Conservation (phyloP, 2,329 filamentous ascomycete genomes). For the Fusarium torreyae region DNA sequence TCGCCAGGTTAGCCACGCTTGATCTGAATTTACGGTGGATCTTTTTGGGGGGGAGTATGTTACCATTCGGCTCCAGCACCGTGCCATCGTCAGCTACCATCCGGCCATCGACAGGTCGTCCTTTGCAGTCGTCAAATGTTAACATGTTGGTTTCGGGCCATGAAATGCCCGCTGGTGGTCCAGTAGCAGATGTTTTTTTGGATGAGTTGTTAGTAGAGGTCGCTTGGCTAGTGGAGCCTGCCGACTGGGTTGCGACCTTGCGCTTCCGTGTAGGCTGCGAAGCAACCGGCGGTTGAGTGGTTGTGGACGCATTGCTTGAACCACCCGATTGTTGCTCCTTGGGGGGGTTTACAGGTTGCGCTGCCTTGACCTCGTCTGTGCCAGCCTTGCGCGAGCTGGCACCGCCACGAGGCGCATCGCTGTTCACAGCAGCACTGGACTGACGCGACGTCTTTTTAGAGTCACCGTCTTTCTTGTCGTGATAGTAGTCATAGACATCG, state of each 20-base stretch:
- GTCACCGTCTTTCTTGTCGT: conserved; percentile 69
- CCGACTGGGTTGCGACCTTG: conserved; percentile 73
- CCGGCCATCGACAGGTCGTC: conserved; percentile 79
- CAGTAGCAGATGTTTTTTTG: conserved; percentile 46
- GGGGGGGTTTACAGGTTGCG: conserved; percentile 54
- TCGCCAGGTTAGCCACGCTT: conserved; percentile 54
- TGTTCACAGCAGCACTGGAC: conserved; percentile 57
- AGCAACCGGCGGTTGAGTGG: conserved; percentile 67
- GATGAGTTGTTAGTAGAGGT: conserved; percentile 44
- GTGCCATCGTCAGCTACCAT: conserved; percentile 94
- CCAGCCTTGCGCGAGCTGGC: conserved; percentile 60
- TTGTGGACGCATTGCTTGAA: conserved; percentile 49
- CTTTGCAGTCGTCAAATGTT: conserved; percentile 82
- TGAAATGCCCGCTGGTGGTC: conserved; percentile 58
- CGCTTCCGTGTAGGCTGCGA: conserved; percentile 81
- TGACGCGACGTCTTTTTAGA: conserved; percentile 70
- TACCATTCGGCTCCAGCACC: conserved; percentile 87
- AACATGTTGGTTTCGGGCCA: conserved; percentile 86
- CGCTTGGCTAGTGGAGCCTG: conserved; percentile 44
- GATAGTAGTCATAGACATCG: conserved; percentile 81
- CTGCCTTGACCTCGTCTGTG: conserved; percentile 59
- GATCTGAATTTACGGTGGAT: conserved; percentile 42
- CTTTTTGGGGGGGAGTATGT: conserved; percentile 31
- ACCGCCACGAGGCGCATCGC: conserved; percentile 53
- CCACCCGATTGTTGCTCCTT: conserved; percentile 55